Evolutionary conservation across 2,329 filamentous ascomycete genomes (phyloP).

Genomic region (Ascochyta clinopodiicola): DNA sequence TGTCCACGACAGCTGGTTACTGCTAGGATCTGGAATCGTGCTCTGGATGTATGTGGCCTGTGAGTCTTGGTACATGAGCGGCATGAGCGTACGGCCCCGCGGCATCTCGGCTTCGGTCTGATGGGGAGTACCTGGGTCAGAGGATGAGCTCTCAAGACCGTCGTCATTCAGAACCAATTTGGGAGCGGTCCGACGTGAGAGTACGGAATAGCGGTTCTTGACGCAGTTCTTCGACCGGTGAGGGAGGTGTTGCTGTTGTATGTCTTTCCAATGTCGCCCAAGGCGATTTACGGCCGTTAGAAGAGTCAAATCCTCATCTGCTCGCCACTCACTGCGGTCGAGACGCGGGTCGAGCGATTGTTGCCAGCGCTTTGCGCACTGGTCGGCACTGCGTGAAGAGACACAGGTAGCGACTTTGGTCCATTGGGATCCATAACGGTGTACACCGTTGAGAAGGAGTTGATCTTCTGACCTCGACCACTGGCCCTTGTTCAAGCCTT

Average conservation of each 20-base stretch:
- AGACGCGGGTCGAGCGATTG: conserved; percentile 53
- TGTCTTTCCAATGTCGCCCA: conserved; percentile 50
- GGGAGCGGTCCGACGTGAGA: conserved; percentile 1
- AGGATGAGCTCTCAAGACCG: conserved; percentile 4
- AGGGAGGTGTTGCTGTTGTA: conserved; percentile 44
- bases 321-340: conserved; percentile 49
- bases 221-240: conserved; percentile 49
- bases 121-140: conserved; percentile 5
- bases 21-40: neutral
- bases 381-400: conserved; percentile 49
- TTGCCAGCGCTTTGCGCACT: conserved; percentile 58
- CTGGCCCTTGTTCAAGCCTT: conserved; percentile 51
- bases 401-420: conserved; percentile 51
- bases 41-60: neutral
- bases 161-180: conserved; percentile 1
- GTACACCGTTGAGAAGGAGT: conserved; percentile 42
- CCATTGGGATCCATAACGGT: conserved; percentile 51
- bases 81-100: neutral
- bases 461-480: conserved; percentile 50
- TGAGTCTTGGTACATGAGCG: neutral
- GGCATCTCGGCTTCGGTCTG: neutral
- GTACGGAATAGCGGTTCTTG: conserved; percentile 46
- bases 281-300: conserved; percentile 21
- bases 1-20: neutral
- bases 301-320: conserved; percentile 39